Evolutionary conservation across 495 filamentous ascomycete genomes (phyloP).

Genomic region (Wilcoxina mikolae): DNA sequence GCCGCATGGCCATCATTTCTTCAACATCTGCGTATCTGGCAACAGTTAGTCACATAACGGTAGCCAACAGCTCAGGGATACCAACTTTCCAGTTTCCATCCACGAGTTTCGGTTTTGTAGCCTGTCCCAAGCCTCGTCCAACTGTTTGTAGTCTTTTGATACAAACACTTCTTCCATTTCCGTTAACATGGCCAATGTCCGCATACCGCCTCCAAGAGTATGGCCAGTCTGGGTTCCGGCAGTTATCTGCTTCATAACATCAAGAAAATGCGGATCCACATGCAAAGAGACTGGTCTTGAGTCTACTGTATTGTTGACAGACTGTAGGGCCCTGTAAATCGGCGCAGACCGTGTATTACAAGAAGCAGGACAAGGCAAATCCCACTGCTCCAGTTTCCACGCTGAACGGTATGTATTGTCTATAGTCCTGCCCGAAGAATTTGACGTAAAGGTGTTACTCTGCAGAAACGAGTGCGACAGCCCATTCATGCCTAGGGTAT

Average conservation of each 20-base stretch:
- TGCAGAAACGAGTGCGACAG: conserved; percentile 59
- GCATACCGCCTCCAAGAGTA: conserved; percentile 48
- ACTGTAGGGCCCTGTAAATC: conserved; percentile 66
- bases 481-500: conserved; percentile 52
- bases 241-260: conserved; percentile 45
- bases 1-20: conserved; percentile 65
- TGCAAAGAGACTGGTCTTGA: conserved; percentile 35
- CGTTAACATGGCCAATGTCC: conserved; percentile 59
- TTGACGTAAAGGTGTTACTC: not conserved
- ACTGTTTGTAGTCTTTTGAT: conserved; percentile 40
- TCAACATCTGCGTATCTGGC: conserved; percentile 64
- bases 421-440: conserved; percentile 29
- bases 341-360: conserved; percentile 48
- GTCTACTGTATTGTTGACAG: conserved; percentile 52
- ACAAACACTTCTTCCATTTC: conserved; percentile 67
- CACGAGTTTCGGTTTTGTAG: conserved; percentile 54
- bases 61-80: not conserved
- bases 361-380: conserved; percentile 56
- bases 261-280: conserved; percentile 50
- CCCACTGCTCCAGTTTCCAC: conserved; percentile 80
- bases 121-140: conserved; percentile 45
- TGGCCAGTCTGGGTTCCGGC: conserved; percentile 42
- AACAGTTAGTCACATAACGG: conserved; percentile 15
- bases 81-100: conserved; percentile 65
- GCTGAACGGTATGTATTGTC: conserved; percentile 69